Conservation (phyloP, 75 land plant species). For the Pinus albicaulis region DNA sequence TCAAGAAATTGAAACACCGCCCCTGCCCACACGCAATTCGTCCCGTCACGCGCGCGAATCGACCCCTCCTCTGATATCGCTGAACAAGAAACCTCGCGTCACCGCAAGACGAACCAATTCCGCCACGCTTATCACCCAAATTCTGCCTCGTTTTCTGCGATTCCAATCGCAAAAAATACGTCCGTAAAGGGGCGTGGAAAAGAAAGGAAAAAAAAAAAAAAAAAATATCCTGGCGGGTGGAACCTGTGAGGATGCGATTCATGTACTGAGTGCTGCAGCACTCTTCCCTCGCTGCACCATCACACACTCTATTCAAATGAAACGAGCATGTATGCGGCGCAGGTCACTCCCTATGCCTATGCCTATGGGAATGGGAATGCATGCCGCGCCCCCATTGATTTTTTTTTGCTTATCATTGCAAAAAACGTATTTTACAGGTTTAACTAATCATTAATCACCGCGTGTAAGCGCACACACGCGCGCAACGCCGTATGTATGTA, state of each 20-base stretch:
- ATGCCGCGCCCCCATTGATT: too few relatives aligned
- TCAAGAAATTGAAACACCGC: background rate
- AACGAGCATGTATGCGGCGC: background rate
- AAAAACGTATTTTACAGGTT: too few relatives aligned
- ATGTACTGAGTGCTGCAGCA: too few relatives aligned
- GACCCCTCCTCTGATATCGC: too few relatives aligned
- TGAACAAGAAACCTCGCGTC: too few relatives aligned
- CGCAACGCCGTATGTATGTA: too few relatives aligned
- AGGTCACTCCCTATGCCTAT: background rate
- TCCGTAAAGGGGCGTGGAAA: background rate
- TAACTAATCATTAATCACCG: too few relatives aligned
- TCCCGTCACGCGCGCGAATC: background rate
- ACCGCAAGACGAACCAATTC: background rate
- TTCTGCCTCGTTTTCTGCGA: slow-evolving; percentile 5
- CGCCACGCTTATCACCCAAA: background rate
- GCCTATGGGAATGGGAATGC: too few relatives aligned
- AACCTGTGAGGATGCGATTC: background rate
- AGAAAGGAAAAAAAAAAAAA: too few relatives aligned
- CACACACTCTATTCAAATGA: background rate
- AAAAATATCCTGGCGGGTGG: background rate
- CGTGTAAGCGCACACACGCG: too few relatives aligned
- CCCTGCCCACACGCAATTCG: background rate
- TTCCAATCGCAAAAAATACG: background rate
- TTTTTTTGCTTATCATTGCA: too few relatives aligned
- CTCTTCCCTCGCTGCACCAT: background rate